Percentiles rank a stretch among this genome's conserved stretches.
Evolutionary conservation across 2,329 filamentous ascomycete genomes (phyloP).

Genomic region (Pseudogymnoascus sp.): DNA sequence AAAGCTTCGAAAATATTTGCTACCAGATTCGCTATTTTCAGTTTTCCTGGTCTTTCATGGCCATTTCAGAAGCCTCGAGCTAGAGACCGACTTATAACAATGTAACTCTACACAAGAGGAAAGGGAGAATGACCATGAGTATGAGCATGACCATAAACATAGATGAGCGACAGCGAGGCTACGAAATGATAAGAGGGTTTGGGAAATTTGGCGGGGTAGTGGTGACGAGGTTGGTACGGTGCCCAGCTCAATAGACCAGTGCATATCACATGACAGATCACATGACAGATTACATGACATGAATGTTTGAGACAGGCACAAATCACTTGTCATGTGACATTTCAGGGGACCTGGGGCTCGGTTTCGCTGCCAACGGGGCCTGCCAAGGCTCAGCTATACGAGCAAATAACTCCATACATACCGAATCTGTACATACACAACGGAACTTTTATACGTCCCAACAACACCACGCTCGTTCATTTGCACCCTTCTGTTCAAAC

Average conservation of each 20-base stretch:
- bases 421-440: conserved; percentile 2
- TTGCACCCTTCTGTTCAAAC: not conserved
- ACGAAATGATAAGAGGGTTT: not conserved
- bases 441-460: conserved; percentile 1
- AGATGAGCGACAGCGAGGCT: not conserved
- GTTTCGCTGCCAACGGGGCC: conserved; percentile 5
- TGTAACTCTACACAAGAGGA: not conserved
- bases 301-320: not conserved
- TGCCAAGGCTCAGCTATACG: not conserved
- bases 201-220: not conserved
- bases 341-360: not conserved
- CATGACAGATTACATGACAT: too few relatives aligned
- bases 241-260: not conserved
- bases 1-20: not conserved
- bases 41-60: not conserved
- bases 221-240: not conserved
- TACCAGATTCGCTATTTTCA: not conserved
- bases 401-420: conserved; percentile 4
- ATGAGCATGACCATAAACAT: not conserved
- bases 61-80: not conserved
- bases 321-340: not conserved
- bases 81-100: not conserved
- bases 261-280: not conserved
- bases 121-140: not conserved
- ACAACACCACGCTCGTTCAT: conserved; percentile 1